These are phyloP conservation scores for Russula griseocarnosa DNA, from an alignment of 768 basidiomycete genomes.

Conservation along the genomic window DNA sequence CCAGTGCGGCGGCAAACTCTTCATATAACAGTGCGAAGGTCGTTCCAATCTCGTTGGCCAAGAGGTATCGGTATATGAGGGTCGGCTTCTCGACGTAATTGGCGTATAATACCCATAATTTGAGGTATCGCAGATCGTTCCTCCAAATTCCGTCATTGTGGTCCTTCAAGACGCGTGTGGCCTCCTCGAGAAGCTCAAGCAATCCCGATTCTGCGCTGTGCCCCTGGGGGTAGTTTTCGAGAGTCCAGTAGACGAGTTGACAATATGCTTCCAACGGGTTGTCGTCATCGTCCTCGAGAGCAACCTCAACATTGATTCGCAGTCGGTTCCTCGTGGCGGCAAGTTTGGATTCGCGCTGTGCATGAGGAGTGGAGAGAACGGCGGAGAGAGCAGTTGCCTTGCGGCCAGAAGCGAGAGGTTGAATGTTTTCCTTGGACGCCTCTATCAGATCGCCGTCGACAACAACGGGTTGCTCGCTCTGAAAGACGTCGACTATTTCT, in stretches of 20 bases:
- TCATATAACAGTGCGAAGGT: constrained; percentile 81
- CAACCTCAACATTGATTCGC: constrained; percentile 67
- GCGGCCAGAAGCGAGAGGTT: constrained; percentile 74
- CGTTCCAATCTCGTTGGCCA: constrained; percentile 89
- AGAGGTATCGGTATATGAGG: constrained; percentile 84
- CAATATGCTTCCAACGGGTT: constrained; percentile 86
- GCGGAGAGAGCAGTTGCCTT: constrained; percentile 74
- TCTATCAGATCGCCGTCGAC: constrained; percentile 81
- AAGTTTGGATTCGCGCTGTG: constrained; percentile 67
- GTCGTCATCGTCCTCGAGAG: constrained; percentile 66
- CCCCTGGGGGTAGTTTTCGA: constrained; percentile 93
- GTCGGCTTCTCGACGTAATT: constrained; percentile 86
- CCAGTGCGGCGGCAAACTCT: constrained; percentile 82
- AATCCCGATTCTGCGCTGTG: constrained; percentile 84
- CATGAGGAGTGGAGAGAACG: constrained; percentile 71
- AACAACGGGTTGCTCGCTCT: constrained; percentile 42
- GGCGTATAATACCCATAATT: constrained; percentile 92
- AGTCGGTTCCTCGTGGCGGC: constrained; percentile 60
- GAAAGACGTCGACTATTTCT: constrained; percentile 38
- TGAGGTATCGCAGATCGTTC: constrained; percentile 80
- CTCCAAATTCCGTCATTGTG: constrained; percentile 70
- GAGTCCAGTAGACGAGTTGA: constrained; percentile 83
- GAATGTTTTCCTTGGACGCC: constrained; percentile 83
- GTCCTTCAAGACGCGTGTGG: constrained; percentile 79
- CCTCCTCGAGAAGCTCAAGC: constrained; percentile 89